These are phyloP conservation scores for Sporothrix phasma DNA, from an alignment of 2,329 filamentous ascomycete species.

Conservation along the genomic window DNA sequence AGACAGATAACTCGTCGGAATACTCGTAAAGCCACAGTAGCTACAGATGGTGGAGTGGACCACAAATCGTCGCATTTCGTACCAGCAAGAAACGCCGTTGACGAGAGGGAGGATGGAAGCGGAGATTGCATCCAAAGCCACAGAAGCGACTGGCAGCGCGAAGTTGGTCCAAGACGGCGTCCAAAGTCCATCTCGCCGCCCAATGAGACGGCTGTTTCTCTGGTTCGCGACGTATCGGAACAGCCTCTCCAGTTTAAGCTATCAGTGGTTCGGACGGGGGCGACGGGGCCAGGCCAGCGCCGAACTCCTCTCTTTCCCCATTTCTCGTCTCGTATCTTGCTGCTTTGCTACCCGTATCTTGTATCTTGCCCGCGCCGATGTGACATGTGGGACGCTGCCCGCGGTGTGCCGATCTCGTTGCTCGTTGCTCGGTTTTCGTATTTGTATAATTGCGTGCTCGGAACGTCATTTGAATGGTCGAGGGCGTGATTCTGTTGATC, in stretches of 20 bases:
- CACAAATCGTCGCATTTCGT: no score
- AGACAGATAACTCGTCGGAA: no score
- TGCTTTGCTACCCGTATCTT: no score
- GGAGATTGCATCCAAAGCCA: no score
- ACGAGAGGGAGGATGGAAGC: no score
- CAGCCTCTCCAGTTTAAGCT: neutral
- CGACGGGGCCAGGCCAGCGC: neutral
- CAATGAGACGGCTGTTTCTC: neutral
- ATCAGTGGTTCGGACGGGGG: neutral
- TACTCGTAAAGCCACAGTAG: no score
- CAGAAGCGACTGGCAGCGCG: no score
- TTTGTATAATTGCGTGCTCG: slow-evolving; percentile 6
- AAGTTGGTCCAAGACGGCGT: neutral
- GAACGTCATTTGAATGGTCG: neutral
- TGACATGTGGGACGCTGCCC: neutral
- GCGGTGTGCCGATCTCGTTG: no score
- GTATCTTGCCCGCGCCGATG: neutral
- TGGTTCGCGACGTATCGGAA: neutral
- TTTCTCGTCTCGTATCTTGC: no score
- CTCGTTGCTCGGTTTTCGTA: no score
- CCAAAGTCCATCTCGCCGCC: neutral
- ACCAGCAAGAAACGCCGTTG: no score
- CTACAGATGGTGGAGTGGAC: no score
- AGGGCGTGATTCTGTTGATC: neutral
- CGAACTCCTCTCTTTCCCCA: neutral